Conservation (phyloP, 2,329 filamentous ascomycete species). For the Diaporthe sp. region DNA sequence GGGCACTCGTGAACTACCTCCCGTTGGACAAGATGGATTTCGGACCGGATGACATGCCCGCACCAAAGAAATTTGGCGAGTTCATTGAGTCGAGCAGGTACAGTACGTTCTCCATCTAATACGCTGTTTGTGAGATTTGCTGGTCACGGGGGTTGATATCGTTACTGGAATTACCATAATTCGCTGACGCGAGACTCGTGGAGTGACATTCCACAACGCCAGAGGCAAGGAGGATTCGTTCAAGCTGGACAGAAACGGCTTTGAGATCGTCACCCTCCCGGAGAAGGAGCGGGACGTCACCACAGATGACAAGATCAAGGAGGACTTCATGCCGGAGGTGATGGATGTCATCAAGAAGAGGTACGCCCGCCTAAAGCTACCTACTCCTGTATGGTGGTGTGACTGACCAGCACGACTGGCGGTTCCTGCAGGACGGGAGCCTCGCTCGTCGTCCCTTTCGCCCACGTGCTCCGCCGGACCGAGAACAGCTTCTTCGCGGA, state of each 20-base stretch:
- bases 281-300: neutral
- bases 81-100: slow-evolving; percentile 24
- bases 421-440: slow-evolving; percentile 24
- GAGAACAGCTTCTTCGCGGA: slow-evolving; percentile 11
- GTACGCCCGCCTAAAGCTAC: neutral
- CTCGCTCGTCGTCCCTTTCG: slow-evolving; percentile 27
- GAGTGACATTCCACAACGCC: slow-evolving; percentile 28
- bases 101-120: neutral
- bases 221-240: slow-evolving; percentile 26
- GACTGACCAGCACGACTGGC: neutral
- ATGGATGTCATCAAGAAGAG: slow-evolving; percentile 10
- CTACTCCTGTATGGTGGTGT: neutral
- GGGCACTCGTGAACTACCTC: neutral
- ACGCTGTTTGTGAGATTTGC: neutral
- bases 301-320: neutral
- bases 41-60: slow-evolving; percentile 4
- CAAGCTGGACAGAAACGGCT: slow-evolving; percentile 35
- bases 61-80: slow-evolving; percentile 14
- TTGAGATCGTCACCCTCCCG: slow-evolving; percentile 26
- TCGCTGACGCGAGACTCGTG: neutral
- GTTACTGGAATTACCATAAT: neutral
- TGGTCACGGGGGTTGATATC: too few species aligned
- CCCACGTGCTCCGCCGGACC: slow-evolving; percentile 31
- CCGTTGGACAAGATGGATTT: slow-evolving; percentile 9
- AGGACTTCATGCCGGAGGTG: slow-evolving; percentile 12